phyloP scores from a whole-genome alignment of 345 rosid species.

The Sonneratia caseolaris region DNA sequence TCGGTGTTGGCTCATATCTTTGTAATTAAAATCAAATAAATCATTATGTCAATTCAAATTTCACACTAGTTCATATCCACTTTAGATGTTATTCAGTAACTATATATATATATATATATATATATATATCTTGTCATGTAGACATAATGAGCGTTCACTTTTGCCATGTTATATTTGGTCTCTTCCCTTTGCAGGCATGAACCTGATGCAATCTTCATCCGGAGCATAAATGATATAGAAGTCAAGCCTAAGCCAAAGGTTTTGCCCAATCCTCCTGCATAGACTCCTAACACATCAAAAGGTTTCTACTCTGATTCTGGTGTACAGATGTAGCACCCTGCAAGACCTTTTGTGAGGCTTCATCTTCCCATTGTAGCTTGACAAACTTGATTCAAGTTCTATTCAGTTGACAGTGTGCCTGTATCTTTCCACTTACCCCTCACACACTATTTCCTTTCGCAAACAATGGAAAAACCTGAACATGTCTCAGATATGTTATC shows the following conservation, averaged over 20 bases:
- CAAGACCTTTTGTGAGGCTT: neutral
- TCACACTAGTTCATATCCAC: too few relatives aligned
- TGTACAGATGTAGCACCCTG: neutral
- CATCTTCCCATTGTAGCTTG: neutral
- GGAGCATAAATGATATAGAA: constrained; percentile 86
- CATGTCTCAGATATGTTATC: too few relatives aligned
- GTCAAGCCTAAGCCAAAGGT: constrained; percentile 92
- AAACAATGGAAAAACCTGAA: too few relatives aligned
- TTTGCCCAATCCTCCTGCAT: constrained; percentile 64
- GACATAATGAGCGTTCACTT: neutral
- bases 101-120: too few relatives aligned
- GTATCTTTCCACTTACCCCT: neutral
- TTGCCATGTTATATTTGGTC: neutral
- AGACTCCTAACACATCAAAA: neutral
- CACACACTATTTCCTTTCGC: neutral
- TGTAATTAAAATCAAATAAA: too few relatives aligned
- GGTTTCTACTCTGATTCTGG: neutral
- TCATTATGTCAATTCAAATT: too few relatives aligned
- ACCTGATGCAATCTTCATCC: constrained; percentile 78
- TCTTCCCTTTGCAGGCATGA: constrained; percentile 58
- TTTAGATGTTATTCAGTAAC: too few relatives aligned
- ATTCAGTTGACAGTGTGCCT: neutral
- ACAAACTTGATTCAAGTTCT: neutral
- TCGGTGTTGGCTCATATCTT: too few relatives aligned
- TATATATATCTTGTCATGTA: neutral